A percentile compares a stretch with the other conserved stretches of the same genome.
phyloP scores from a whole-genome alignment of 2,329 filamentous ascomycete species.

The Seiridium unicorne region DNA sequence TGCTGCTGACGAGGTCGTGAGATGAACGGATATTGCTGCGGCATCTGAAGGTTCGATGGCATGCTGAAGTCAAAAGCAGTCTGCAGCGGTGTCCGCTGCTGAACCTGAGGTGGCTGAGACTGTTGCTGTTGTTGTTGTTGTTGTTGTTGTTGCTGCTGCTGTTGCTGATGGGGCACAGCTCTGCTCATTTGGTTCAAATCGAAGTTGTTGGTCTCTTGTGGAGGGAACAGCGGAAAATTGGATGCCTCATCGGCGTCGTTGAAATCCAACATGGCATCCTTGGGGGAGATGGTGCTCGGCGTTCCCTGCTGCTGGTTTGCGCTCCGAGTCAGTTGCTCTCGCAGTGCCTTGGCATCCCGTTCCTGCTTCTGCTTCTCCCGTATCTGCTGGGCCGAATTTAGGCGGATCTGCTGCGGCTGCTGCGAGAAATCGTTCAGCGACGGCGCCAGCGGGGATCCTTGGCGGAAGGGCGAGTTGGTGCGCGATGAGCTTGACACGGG shows the following conservation, averaged over 20 bases:
- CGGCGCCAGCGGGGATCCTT: constrained; percentile 63
- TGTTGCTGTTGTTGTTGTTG: constrained; percentile 22
- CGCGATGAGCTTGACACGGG: constrained; percentile 50
- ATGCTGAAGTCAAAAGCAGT: constrained; percentile 32
- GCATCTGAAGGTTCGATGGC: constrained; percentile 36
- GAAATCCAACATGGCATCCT: constrained; percentile 87
- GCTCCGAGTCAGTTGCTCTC: constrained; percentile 38
- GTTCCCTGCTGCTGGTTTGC: constrained; percentile 40
- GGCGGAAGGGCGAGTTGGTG: constrained; percentile 78
- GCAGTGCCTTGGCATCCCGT: constrained; percentile 50
- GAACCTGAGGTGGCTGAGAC: constrained; percentile 12
- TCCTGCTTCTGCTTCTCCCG: constrained; percentile 61
- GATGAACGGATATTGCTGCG: constrained; percentile 31
- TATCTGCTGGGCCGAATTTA: constrained; percentile 57
- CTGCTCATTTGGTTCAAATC: constrained; percentile 38
- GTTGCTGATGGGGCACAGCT: constrained; percentile 11
- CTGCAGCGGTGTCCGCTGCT: constrained; percentile 19
- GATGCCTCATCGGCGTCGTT: constrained; percentile 70
- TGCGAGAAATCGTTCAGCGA: constrained; percentile 42
- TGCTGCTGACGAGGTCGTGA: constrained; percentile 32
- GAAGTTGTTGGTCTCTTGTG: constrained; percentile 47
- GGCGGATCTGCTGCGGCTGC: constrained; percentile 30
- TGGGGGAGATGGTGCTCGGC: constrained; percentile 90
- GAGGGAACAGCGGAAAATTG: constrained; percentile 72
- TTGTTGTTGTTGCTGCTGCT: constrained; percentile 10